Evolutionary conservation across 2,329 filamentous ascomycete genomes (phyloP), one percentile per base, ranked within the genome.

Genomic region (Sporothrix variecibatus): DNA sequence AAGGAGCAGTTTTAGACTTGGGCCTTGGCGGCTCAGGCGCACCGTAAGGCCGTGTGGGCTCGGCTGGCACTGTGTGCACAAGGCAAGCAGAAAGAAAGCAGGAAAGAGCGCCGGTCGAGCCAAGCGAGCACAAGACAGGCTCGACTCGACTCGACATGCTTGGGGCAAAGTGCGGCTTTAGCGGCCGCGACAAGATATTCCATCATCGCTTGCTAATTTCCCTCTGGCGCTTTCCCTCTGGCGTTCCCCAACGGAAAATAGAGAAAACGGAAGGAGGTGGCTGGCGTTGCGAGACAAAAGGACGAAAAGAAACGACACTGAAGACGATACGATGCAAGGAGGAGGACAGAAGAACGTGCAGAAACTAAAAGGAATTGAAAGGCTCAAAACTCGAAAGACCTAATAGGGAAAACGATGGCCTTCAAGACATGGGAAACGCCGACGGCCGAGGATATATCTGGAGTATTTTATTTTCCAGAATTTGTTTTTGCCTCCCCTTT

Each of bases 141-240:
- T 34, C 34, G 34, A 34, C 34, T 34, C 34, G 34, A 34, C 43
- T 49, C 43, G 43, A 20, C 43, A 49, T 1, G 31, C 58, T 65
- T n/a, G 49, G 40, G 58, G 56, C 65, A 51, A 65, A 49, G n/a
- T 43, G 58, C 71, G 46, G 71, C 38, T 72, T 72, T 72, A 72
- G 71, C 71, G 71, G 71, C 71, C 58, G 71, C 43, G 60, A 38
- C 70, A 49, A 43, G 40, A 23, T n/a, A 58, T 60, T 71, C 34
- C 65, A 51, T 51, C 65, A 68, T 68, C 26, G 38, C 43, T 38
- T 49, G 62, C n/a, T 62, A 58, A 58, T 72, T 49, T 72, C 69
- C 15, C 53, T 62, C 38, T 46, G 34, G 51, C 53, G 31, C 43
- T 15, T 49, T 72, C 56, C 8, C 53, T 62, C 28, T 46, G 34